Conservation (phyloP, 208 protist species). For the Phytomonas sp. region DNA sequence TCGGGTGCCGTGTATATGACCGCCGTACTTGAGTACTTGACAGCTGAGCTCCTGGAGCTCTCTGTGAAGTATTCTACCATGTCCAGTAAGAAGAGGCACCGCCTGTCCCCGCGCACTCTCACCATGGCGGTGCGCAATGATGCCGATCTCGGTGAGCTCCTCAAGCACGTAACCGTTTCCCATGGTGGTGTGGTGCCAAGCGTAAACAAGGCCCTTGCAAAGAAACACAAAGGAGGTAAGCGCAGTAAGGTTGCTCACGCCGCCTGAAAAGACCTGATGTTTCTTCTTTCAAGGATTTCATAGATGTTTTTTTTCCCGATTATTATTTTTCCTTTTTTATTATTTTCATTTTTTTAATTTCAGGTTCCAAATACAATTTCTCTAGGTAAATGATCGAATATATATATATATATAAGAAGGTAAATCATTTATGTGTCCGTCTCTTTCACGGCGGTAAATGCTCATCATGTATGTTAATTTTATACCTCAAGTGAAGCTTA, state of each 20-base stretch:
- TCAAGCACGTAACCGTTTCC: constrained; percentile 68
- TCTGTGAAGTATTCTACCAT: constrained; percentile 71
- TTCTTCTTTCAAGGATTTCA: constrained; percentile 11
- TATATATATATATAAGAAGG: constrained; percentile 3
- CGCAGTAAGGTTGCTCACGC: constrained; percentile 1
- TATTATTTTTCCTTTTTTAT: constrained; percentile 14
- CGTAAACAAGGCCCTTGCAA: constrained; percentile 67
- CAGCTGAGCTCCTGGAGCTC: constrained; percentile 77
- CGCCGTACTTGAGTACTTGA: constrained; percentile 98
- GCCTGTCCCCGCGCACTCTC: constrained; percentile 63
- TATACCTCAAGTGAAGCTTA: not conserved
- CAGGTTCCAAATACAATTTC: constrained; percentile 5
- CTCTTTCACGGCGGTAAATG: not conserved
- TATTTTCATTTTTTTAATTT: constrained; percentile 8
- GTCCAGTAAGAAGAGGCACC: constrained; percentile 56
- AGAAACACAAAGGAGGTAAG: constrained; percentile 76
- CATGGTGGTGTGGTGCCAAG: constrained; percentile 75
- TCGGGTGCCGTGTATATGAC: constrained; percentile 98
- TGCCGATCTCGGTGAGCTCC: constrained; percentile 47
- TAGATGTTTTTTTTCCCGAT: constrained; percentile 16
- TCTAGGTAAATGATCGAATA: not conserved
- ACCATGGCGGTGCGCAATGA: constrained; percentile 76
- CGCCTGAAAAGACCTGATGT: constrained; percentile 1
- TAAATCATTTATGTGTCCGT: not conserved
- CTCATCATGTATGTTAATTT: not conserved